Evolutionary conservation across 306 rosid genomes (phyloP), one percentile per base, ranked within the genome.

Genomic region (Clitoria ternatea): DNA sequence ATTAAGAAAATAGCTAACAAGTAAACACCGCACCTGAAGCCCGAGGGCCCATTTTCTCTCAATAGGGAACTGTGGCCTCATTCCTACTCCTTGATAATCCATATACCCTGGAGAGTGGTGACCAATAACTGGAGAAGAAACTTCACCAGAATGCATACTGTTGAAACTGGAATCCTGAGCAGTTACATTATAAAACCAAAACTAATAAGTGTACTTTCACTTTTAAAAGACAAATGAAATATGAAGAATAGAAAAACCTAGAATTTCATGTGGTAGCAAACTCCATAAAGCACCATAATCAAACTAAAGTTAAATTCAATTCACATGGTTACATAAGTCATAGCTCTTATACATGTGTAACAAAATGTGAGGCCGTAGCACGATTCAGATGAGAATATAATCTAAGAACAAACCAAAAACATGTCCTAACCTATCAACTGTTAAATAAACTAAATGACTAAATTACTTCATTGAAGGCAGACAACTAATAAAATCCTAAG

Each of bases 21-120:
- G 49, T 29, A 66, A 88, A 75, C 24, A 44, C 37, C n/a, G 77
- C 67, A 88, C 98, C 97, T 93, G 97, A 81, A 93, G 96, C 61
- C 98, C 97, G 72, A 93, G 98, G 76, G 98, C 96, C 98, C 98
- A 90, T 77, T 88, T 93, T 61, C 94, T 86, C 81, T 93, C 93
- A 70, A 50, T 87, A n/a, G 92, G 96, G 57, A 79, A 77, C 77
- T 88, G 97, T 48, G 82, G 89, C 67, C 87, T 80, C 53, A 79
- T 14, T 27, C 86, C 94, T 53, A 67, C 61, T 47, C 86, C 97
- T 79, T 87, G 96, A 78, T 81, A 83, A 23, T 90, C 89, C 82
- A 85, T 73, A 75, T 77, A 88, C 26, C 94, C 96, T 14, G 86
- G 74, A 77, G 78, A 40, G 76, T 87, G 97, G 84, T 82, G 94